phyloP scores from a whole-genome alignment of 2,329 filamentous ascomycete genomes.

The Tolypocladium cylindrosporum region DNA sequence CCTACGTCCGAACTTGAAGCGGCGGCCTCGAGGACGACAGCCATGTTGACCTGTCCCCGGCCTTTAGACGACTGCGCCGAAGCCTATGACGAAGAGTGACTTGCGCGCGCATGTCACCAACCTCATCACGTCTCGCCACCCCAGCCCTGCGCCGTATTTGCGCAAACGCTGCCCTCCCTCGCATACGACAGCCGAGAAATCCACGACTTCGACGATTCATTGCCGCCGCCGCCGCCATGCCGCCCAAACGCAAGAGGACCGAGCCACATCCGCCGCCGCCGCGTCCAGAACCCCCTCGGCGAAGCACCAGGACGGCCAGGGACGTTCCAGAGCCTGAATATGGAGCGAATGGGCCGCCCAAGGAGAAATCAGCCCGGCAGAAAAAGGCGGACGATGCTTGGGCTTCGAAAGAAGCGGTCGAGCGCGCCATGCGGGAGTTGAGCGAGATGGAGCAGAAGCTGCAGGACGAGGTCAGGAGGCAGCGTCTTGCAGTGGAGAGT shows the following conservation, averaged over 20 bases:
- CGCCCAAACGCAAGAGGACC: constrained; percentile 26
- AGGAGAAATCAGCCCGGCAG: neutral
- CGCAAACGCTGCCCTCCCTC: neutral
- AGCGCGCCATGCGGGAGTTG: constrained; percentile 32
- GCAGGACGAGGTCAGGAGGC: constrained; percentile 30
- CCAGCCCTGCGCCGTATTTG: neutral
- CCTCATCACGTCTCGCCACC: neutral
- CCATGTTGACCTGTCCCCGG: no score
- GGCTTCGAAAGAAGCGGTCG: constrained; percentile 16
- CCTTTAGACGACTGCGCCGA: no score
- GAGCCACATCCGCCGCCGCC: constrained; percentile 10
- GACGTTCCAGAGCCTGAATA: neutral
- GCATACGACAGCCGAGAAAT: neutral
- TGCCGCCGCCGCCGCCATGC: constrained; percentile 16
- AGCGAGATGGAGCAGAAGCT: constrained; percentile 39
- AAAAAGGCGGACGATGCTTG: neutral
- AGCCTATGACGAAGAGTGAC: no score
- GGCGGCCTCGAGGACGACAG: no score
- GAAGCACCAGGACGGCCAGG: constrained; percentile 14
- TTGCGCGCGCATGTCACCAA: neutral
- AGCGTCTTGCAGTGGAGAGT: constrained; percentile 36
- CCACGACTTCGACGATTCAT: neutral
- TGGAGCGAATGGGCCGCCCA: neutral
- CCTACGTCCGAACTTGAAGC: no score
- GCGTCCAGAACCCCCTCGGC: constrained; percentile 11